Evolutionary conservation across 192 early-diverging fungal species (phyloP).

Genomic region (Endogone sp.): DNA sequence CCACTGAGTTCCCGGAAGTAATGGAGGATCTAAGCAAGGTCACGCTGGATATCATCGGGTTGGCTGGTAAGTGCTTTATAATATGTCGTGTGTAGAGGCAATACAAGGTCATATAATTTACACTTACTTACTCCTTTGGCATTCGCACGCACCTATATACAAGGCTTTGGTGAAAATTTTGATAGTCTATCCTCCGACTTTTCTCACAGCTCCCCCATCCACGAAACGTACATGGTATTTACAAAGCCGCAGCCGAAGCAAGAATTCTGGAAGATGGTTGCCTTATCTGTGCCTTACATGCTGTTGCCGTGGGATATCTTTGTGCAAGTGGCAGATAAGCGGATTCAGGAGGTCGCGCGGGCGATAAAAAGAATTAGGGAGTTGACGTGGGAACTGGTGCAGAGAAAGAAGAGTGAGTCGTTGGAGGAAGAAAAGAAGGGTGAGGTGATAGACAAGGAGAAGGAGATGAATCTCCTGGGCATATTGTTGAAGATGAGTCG

Average conservation of each 20-base stretch:
- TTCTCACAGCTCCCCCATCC: background rate
- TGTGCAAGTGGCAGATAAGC: no score
- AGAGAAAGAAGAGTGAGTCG: constrained; percentile 8
- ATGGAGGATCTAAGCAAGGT: constrained; percentile 28
- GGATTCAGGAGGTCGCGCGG: background rate
- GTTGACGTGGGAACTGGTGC: constrained; percentile 32
- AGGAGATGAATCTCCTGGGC: constrained; percentile 35
- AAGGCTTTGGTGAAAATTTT: background rate
- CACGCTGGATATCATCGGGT: constrained; percentile 44
- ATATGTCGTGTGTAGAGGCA: no score
- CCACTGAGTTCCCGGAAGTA: constrained; percentile 17
- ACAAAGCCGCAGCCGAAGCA: background rate
- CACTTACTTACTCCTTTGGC: no score
- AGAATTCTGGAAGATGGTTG: background rate
- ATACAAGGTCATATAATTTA: no score
- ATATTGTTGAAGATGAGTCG: constrained; percentile 40
- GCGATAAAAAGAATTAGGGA: constrained; percentile 3
- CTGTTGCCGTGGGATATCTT: no score
- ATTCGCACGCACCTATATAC: background rate
- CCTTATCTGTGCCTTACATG: no score
- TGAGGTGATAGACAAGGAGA: background rate
- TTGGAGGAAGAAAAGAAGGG: background rate
- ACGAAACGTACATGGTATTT: background rate
- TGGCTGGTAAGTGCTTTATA: constrained; percentile 20
- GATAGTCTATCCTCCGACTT: background rate